phyloP scores from a whole-genome alignment of 257 asterid genomes.

The Capsicum rhomboideum region DNA sequence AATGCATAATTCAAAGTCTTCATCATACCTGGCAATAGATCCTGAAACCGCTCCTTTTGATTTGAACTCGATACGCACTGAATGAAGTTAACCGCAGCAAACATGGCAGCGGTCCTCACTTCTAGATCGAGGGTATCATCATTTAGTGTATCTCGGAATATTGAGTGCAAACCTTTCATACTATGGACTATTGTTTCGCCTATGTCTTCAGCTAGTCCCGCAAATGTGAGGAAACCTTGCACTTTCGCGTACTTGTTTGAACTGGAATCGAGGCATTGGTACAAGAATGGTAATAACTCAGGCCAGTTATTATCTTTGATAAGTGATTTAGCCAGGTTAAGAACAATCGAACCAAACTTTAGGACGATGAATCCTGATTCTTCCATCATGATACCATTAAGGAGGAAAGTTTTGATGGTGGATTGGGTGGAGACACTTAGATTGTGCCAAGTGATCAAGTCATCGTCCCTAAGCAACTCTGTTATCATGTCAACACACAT shows the following conservation, averaged over 20 bases:
- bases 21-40: slow-evolving; percentile 77
- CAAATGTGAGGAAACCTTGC: slow-evolving; percentile 61
- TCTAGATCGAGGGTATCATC: slow-evolving; percentile 37
- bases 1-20: slow-evolving; percentile 81
- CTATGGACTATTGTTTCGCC: slow-evolving; percentile 61
- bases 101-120: slow-evolving; percentile 67
- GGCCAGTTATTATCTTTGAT: slow-evolving; percentile 81
- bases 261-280: slow-evolving; percentile 66
- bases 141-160: slow-evolving; percentile 46
- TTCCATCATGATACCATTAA: slow-evolving; percentile 51
- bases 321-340: slow-evolving; percentile 44
- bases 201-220: slow-evolving; percentile 63
- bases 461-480: slow-evolving; percentile 56
- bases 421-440: slow-evolving; percentile 48
- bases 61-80: slow-evolving; percentile 57
- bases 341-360: too few relatives aligned
- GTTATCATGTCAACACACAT: slow-evolving; percentile 65
- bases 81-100: slow-evolving; percentile 71
- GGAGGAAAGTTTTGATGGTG: slow-evolving; percentile 39
- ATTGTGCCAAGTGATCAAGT: slow-evolving; percentile 64
- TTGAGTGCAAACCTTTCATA: slow-evolving; percentile 63
- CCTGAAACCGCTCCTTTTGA: slow-evolving; percentile 87
- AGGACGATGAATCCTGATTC: slow-evolving; percentile 32
- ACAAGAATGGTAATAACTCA: slow-evolving; percentile 78
- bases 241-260: slow-evolving; percentile 47